These are phyloP conservation scores for Penicillium griseofulvum DNA, from an alignment of 2,329 filamentous ascomycete species.

Conservation along the genomic window DNA sequence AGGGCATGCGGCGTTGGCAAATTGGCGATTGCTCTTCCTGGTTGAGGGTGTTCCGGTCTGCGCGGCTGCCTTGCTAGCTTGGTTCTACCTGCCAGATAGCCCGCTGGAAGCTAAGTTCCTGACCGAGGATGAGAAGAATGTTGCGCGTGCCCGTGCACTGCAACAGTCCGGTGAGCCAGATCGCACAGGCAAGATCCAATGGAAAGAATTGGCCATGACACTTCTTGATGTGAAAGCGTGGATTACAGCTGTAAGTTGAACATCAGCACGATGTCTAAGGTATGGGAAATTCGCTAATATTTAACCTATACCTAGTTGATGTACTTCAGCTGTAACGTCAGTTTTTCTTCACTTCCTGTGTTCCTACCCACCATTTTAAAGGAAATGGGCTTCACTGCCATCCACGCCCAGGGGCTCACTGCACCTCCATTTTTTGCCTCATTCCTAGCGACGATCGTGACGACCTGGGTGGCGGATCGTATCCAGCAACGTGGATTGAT, in stretches of 20 bases:
- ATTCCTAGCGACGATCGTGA: conserved; percentile 60
- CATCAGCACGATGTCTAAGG: not conserved
- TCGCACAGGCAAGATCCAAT: conserved; percentile 43
- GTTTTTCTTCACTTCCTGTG: conserved; percentile 63
- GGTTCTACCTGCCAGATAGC: conserved; percentile 55
- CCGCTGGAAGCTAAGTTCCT: conserved; percentile 55
- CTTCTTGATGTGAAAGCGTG: conserved; percentile 50
- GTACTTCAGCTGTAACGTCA: conserved; percentile 63
- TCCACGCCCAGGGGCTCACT: conserved; percentile 69
- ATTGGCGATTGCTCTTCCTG: conserved; percentile 65
- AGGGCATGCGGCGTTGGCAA: conserved; percentile 55
- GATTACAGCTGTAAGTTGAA: conserved; percentile 43
- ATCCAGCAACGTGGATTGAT: conserved; percentile 62
- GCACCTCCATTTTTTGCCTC: conserved; percentile 69
- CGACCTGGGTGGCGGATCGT: conserved; percentile 64
- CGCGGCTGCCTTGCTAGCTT: conserved; percentile 54
- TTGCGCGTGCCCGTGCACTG: conserved; percentile 55
- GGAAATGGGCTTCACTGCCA: conserved; percentile 65
- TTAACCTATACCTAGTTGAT: conserved; percentile 40
- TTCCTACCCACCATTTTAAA: conserved; percentile 63
- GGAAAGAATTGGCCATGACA: conserved; percentile 48
- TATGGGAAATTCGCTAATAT: not conserved
- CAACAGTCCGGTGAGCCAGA: conserved; percentile 52
- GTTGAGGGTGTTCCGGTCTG: conserved; percentile 64
- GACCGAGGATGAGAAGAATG: conserved; percentile 55